These are phyloP conservation scores for Cytospora mali DNA, from an alignment of 2,329 filamentous ascomycete genomes.

Conservation along the genomic window DNA sequence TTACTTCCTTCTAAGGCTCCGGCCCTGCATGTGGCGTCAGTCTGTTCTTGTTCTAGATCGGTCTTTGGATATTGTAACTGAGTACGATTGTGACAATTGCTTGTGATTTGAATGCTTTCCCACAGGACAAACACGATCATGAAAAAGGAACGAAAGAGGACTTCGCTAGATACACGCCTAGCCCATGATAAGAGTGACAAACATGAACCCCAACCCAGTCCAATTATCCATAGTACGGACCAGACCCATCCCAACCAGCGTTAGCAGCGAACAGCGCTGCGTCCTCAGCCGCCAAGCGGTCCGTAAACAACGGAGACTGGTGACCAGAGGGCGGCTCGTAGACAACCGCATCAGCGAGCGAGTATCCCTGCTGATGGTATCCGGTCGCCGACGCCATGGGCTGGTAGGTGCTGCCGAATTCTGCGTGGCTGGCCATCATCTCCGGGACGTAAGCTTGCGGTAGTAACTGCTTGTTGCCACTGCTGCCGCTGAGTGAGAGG, in stretches of 20 bases:
- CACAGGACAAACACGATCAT: too few species aligned
- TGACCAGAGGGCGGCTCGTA: constrained; percentile 28
- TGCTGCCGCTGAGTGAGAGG: background rate
- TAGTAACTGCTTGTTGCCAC: background rate
- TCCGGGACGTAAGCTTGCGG: constrained; percentile 1
- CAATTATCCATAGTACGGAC: constrained; percentile 7
- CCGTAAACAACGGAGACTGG: constrained; percentile 14
- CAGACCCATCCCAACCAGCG: background rate
- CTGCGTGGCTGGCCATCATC: background rate
- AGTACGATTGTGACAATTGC: too few species aligned
- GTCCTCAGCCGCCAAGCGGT: constrained; percentile 8
- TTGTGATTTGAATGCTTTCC: too few species aligned
- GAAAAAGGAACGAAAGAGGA: too few species aligned
- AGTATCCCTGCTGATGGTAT: constrained; percentile 28
- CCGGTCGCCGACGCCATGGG: too few species aligned
- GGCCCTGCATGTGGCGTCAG: too few species aligned
- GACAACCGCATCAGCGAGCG: constrained; percentile 28
- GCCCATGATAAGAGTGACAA: background rate
- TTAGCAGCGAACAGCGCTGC: constrained; percentile 7
- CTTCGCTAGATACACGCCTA: background rate
- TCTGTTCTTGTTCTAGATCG: too few species aligned
- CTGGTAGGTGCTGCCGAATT: constrained; percentile 11
- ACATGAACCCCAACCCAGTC: too few species aligned
- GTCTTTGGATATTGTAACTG: too few species aligned
- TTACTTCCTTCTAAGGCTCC: too few species aligned